Base-by-base conservation (phyloP, 2,329 filamentous ascomycete genomes). In the Xylaria sp. region DNA sequence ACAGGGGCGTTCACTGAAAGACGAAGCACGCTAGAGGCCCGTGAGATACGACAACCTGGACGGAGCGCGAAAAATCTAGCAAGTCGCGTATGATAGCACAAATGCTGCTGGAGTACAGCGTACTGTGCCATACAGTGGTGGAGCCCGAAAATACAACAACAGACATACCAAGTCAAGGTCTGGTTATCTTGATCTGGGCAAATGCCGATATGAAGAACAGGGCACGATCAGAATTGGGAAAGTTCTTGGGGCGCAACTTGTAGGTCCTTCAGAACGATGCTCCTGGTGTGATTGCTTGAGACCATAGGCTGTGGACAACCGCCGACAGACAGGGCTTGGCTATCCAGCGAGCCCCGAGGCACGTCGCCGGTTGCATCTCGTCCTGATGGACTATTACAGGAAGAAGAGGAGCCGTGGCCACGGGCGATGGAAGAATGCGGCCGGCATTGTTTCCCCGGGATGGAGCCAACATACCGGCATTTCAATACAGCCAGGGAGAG, bases 391-490 rank as follows among this genome's bases (percentile, higher is more conserved):
- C 60, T 62, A 68, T 62, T 53, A 36, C 54, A 65, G 65, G 40
- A 64, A 44, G 15, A 64, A 33, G 46, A 63, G 38, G 46, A 63
- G 57, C 65, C 28, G 65, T 59, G 68, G 53, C 56, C 44, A 36
- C 38, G 54, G 57, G 65, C 49, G 23, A 66, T 48, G 63, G 62
- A 38, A 62, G 59, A 68, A 63, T 63, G 56, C 59, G 67, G 56
- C 67, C 67, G 70, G 67, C 65, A 53, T 48, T 63, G 68, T 54
- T 65, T 56, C 53, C 51, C 70, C 65, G 66, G 64, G 67, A 63
- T 71, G 68, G 68, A 69, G 63, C 70, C 68, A 72, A 54, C 69
- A 69, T 67, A 60, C 59, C 69, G 68, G 72, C 71, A 71, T 68
- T 69, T 67, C 67, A 26, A 68, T 26, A 67, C 63, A 53, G 67